Evolutionary conservation across 2,329 filamentous ascomycete genomes (phyloP).

Genomic region (Chalara sp.): DNA sequence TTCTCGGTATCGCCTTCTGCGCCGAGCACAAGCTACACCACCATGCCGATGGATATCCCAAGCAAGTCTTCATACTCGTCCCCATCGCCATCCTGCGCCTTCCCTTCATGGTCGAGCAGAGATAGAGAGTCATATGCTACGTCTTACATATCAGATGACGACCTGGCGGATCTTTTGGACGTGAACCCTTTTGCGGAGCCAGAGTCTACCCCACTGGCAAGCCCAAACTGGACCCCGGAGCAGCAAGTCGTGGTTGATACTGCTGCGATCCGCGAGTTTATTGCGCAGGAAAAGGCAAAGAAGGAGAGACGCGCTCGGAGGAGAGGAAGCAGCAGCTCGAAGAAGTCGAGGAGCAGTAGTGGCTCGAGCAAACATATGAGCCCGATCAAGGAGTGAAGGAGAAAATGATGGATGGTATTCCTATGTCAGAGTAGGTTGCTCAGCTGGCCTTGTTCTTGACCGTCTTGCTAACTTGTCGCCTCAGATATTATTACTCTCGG

Average conservation of each 20-base stretch:
- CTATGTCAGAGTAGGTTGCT: too few relatives aligned
- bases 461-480: conserved; percentile 14
- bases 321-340: conserved; percentile 23
- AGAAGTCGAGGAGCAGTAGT: conserved; percentile 21
- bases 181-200: conserved; percentile 42
- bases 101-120: conserved; percentile 49
- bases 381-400: conserved; percentile 47
- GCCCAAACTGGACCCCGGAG: conserved; percentile 16
- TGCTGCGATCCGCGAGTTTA: conserved; percentile 12
- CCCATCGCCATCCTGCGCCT: conserved; percentile 38
- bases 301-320: conserved; percentile 14
- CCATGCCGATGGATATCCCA: conserved; percentile 22
- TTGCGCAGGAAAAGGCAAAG: conserved; percentile 23
- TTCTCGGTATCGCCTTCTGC: conserved; percentile 22
- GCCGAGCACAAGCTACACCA: conserved; percentile 18
- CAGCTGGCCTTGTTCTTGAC: not conserved
- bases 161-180: conserved; percentile 43
- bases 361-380: conserved; percentile 46
- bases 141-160: conserved; percentile 48
- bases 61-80: conserved; percentile 13
- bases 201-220: conserved; percentile 35
- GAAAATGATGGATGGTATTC: not conserved
- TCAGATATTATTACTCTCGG: not conserved
- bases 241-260: conserved; percentile 21
- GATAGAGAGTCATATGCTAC: conserved; percentile 15